Conservation (phyloP, 2,329 filamentous ascomycete species). For the Periconia sp. region DNA sequence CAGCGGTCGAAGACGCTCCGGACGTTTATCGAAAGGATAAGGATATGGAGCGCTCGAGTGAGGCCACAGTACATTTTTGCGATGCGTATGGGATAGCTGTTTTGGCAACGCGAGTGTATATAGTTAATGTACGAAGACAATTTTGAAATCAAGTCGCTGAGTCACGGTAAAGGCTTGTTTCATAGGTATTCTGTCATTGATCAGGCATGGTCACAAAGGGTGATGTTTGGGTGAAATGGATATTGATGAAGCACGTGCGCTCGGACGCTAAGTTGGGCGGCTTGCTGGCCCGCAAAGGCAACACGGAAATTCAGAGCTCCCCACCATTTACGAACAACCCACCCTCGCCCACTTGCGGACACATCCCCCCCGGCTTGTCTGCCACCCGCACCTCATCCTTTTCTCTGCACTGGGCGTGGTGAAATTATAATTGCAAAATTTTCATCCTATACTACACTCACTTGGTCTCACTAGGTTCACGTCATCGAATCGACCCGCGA, state of each 20-base stretch:
- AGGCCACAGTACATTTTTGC: too few species aligned
- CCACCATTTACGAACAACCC: constrained; percentile 29
- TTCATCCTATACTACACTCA: constrained; percentile 8
- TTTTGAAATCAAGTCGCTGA: not conserved
- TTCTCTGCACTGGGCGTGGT: not conserved
- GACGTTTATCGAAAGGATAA: constrained; percentile 21
- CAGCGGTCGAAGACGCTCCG: constrained; percentile 23
- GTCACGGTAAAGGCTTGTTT: too few species aligned
- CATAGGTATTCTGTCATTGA: too few species aligned
- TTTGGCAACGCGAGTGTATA: not conserved
- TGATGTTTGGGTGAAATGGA: not conserved
- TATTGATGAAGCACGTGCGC: constrained; percentile 5
- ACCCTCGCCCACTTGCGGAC: constrained; percentile 1
- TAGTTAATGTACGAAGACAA: not conserved
- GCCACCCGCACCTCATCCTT: not conserved
- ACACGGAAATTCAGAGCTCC: constrained; percentile 36
- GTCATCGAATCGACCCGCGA: not conserved
- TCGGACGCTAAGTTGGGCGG: constrained; percentile 22
- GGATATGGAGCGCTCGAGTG: not conserved
- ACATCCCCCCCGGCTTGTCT: not conserved
- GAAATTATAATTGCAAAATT: not conserved
- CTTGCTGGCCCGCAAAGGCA: constrained; percentile 7
- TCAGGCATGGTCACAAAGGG: too few species aligned
- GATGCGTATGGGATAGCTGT: too few species aligned
- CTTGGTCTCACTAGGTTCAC: not conserved